Conservation (phyloP, 202 grass and related monocot species). For the Setaria italica region DNA sequence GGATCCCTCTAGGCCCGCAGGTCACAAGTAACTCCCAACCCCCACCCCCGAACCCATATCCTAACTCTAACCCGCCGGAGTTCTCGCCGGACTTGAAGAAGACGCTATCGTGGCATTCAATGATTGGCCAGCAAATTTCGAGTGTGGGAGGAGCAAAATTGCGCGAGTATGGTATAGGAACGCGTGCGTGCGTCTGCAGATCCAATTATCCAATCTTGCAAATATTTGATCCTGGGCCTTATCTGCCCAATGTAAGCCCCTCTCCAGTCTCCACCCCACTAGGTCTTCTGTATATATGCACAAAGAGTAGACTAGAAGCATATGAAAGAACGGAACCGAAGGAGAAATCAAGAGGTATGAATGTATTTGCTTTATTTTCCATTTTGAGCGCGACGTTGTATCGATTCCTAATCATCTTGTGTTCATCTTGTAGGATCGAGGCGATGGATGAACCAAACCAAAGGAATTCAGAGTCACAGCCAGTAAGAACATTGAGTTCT, state of each 20-base stretch:
- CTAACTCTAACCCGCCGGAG: too few relatives aligned
- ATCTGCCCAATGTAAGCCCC: slow-evolving; percentile 14
- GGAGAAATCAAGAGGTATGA: background rate
- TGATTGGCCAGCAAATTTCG: too few relatives aligned
- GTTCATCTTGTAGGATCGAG: background rate
- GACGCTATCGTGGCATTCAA: too few relatives aligned
- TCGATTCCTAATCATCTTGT: background rate
- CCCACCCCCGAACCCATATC: too few relatives aligned
- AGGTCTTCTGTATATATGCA: slow-evolving; percentile 14
- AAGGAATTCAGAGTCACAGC: slow-evolving; percentile 41
- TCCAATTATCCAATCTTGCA: slow-evolving; percentile 29
- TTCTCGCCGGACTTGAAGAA: too few relatives aligned
- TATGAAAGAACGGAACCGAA: background rate
- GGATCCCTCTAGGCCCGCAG: too few relatives aligned
- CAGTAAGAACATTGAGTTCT: slow-evolving; percentile 33
- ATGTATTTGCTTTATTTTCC: background rate
- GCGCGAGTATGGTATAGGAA: background rate
- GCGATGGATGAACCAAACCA: slow-evolving; percentile 53
- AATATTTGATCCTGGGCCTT: slow-evolving; percentile 33
- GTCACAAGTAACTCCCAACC: too few relatives aligned
- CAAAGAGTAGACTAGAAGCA: background rate
- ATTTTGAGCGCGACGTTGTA: background rate
- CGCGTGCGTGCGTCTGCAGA: slow-evolving; percentile 37
- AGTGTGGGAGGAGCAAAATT: too few relatives aligned
- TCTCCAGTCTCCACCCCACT: background rate